Base-by-base conservation (phyloP, 2,329 filamentous ascomycete species). In the Westerdykella sp. region DNA sequence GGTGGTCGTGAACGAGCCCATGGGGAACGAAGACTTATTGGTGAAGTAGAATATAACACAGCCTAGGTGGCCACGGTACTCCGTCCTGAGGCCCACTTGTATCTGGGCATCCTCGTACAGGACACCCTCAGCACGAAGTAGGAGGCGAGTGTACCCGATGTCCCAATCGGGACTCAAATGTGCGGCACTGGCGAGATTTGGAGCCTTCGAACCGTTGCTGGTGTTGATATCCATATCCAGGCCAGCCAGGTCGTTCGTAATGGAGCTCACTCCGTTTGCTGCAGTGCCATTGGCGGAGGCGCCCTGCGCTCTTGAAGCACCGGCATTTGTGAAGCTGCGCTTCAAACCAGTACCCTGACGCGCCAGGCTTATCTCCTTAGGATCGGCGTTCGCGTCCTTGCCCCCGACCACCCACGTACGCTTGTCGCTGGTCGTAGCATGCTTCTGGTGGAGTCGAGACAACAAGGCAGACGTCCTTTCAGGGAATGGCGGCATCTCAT, bases 401-500 rank as follows among this genome's bases (percentile, higher is more conserved):
- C 89, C 91, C 49, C 91, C 91, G n/a, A 97, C 87, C 21, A 96
- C 84, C 93, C 93, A 98, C 1, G 93, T 97, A 48, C 91, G 81
- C 71, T 94, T 94, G 67, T 98, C 93, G 62, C 87, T 95, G 12
- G 88, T 93, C 47, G 85, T 87, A 38, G 85, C 86, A 59, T 94
- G 89, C 71, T 95, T 97, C 68, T 95, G 89, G 68, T 98, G 91
- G 39, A 98, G 76, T 45, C 93, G 80, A 32, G 91, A 96, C 10
- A 98, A 75, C 22, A 98, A 74, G 1, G 93, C 91, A 5, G 93
- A 97, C 45, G 95, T 84, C 47, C 94, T 78, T 66, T 98, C 90
- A 0, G 93, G 94, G 70, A 97, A 98, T 0, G 93, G 90, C 2
- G 93, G 93, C 94, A 98, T 98, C 66, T 98, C 93, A 56, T 98